Evolutionary conservation across 73 alveolate species (phyloP).

Genomic region (Paramecium tetraurelia): DNA sequence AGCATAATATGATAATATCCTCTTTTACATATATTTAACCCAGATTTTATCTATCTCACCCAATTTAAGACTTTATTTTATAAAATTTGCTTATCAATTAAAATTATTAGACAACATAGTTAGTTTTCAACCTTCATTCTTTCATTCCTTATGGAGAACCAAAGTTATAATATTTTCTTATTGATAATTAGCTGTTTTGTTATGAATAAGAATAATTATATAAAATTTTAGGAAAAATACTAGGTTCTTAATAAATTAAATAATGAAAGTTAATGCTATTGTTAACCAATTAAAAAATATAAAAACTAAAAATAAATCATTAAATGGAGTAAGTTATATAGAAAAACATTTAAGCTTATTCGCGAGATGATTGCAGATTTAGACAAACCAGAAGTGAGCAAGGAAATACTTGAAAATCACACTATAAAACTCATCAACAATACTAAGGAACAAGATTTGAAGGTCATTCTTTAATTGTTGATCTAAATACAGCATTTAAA

Average conservation of each 20-base stretch:
- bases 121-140: too few relatives aligned
- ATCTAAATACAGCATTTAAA: neutral
- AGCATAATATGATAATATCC: too few relatives aligned
- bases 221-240: neutral
- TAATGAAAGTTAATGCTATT: neutral
- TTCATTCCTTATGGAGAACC: too few relatives aligned
- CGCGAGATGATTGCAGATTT: neutral
- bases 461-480: neutral
- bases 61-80: too few relatives aligned
- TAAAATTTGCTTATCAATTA: too few relatives aligned
- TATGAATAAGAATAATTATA: neutral
- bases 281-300: neutral
- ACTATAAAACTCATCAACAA: neutral
- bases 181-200: neutral
- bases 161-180: too few relatives aligned
- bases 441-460: neutral
- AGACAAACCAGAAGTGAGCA: neutral
- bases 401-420: neutral
- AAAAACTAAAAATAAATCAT: neutral
- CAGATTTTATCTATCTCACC: too few relatives aligned
- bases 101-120: too few relatives aligned
- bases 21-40: too few relatives aligned
- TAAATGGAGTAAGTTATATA: constrained; percentile 10
- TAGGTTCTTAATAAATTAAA: neutral
- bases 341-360: neutral